phyloP scores from a whole-genome alignment of 1,284 basidiomycete species.

The Boletellus sp. region DNA sequence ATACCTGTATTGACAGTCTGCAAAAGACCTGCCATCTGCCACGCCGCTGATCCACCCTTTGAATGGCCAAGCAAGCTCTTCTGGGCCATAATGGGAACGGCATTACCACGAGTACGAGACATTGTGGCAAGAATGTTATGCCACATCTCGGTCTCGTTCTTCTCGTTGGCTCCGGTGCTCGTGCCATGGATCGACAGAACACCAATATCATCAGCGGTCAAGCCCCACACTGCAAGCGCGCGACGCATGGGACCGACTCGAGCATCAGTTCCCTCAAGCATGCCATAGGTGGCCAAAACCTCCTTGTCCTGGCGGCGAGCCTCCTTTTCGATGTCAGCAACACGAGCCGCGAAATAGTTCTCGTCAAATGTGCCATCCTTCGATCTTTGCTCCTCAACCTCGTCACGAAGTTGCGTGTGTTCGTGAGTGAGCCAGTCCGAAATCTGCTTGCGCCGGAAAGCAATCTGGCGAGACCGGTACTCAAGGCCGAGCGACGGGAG shows the following conservation, averaged over 20 bases:
- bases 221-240: conserved; percentile 93
- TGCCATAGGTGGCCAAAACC: conserved; percentile 85
- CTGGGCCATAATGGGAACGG: conserved; percentile 94
- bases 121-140: conserved; percentile 90
- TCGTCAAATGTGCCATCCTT: conserved; percentile 55
- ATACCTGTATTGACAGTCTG: conserved; percentile 86
- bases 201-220: conserved; percentile 90
- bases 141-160: conserved; percentile 97
- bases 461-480: conserved; percentile 87
- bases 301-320: conserved; percentile 89
- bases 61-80: conserved; percentile 95
- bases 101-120: conserved; percentile 88
- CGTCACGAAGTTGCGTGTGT: conserved; percentile 76
- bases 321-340: conserved; percentile 85
- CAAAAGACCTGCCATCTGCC: conserved; percentile 93
- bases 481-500: conserved; percentile 75
- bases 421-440: conserved; percentile 92
- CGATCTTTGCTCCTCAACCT: conserved; percentile 61
- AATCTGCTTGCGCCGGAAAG: conserved; percentile 91
- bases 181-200: conserved; percentile 91
- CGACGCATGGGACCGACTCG: conserved; percentile 88
- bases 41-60: conserved; percentile 95
- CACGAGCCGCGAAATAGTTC: conserved; percentile 68
- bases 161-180: conserved; percentile 96
- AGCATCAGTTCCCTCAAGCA: conserved; percentile 88